Evolutionary conservation across 805 yeast genomes (phyloP), one percentile per base, ranked within the genome.

Genomic region (Metschnikowia noctiluminum): DNA sequence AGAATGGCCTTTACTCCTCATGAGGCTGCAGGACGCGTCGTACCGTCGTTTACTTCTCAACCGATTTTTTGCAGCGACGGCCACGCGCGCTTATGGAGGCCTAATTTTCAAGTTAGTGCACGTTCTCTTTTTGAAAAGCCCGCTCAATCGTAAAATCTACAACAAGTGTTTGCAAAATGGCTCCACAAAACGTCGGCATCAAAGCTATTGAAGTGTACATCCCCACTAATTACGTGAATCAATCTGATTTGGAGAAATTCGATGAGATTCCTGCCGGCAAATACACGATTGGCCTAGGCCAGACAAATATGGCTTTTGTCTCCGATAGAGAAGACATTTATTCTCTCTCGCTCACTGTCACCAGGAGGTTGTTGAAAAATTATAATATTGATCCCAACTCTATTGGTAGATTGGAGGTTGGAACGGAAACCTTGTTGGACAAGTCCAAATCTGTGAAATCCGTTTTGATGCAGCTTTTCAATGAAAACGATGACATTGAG

Each of bases 261-360:
- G 96, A 91, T 66, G 88, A 87, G 49, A 91, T 92, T 53, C 81
- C 98, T 21, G 75, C 87, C 47, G 99, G 99, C 52, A 94, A 94
- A 70, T 94, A 90, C 79, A 94, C 99, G 65, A 92, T 94, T 69
- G 99, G 99, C 43, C 79, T 94, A 52, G 99, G 99, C 56, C 99
- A 94, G 77, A 92, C 97, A 63, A 89, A 90, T 71, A 94, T 94
- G 99, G 81, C 96, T 15, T 94, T 89, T 62, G 98, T 94, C 58
- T 87, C 92, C 67, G 99, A 94, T 74, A 84, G 97, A 70, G 98
- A 94, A 73, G 99, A 94, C 65, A 90, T 90, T 62, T 91, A 91
- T 77, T 94, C 99, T 35, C 78, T 94, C 79, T 74, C 88, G n/a
- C 76, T 94, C 64, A 94, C 98, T n/a, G 97, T 79, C 16, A 77